Base-by-base conservation (phyloP, 805 yeast genomes). In the Nakazawaea pomicola region DNA sequence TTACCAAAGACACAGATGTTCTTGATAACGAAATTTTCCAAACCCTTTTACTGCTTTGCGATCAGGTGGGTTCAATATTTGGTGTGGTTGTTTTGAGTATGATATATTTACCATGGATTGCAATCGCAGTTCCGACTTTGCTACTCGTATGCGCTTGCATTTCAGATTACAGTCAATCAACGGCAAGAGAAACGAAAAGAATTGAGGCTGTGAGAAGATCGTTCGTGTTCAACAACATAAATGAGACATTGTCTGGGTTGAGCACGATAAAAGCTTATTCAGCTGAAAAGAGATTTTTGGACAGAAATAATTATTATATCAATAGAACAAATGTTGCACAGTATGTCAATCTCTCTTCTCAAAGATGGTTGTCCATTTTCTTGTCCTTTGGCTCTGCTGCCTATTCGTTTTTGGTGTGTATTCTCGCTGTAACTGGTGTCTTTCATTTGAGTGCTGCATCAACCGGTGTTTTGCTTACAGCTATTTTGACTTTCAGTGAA, bases 1-100 rank as follows among this genome's bases (percentile, higher is more conserved):
- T 87, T 60, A 86, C 95, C 1, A 86, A 85, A 46, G 96, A 87
- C 56, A 83, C 91, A 0, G 95, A 87, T 55, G 76, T 79, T 4
- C 62, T 87, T 57, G 95, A 87, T 54, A 85, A 83, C 54, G 90
- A 83, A 58, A 65, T 86, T 49, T 77, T 78, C 45, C 88, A 83
- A 52, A 85, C 81, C 51, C 48, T 80, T 30, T 70, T 90, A 51
- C 57, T 81, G 63, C n/a, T n/a, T 67, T 82, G 41, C 48, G 78
- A 41, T 74, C 70, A 50, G 73, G 80, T 4, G 36, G 70, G 17
- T 62, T 76, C 11, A 47, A 49, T 30, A 53, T 59, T 44, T 21
- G 64, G 64, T 36, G 50, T 56, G 29, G 23, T 55, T 24, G 54
- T 53, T 43, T 43, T 74, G 50, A 70, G 76, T 57, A 64, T 67